Evolutionary conservation across 768 basidiomycete species (phyloP).

Genomic region (Xanthoconium purpureum): DNA sequence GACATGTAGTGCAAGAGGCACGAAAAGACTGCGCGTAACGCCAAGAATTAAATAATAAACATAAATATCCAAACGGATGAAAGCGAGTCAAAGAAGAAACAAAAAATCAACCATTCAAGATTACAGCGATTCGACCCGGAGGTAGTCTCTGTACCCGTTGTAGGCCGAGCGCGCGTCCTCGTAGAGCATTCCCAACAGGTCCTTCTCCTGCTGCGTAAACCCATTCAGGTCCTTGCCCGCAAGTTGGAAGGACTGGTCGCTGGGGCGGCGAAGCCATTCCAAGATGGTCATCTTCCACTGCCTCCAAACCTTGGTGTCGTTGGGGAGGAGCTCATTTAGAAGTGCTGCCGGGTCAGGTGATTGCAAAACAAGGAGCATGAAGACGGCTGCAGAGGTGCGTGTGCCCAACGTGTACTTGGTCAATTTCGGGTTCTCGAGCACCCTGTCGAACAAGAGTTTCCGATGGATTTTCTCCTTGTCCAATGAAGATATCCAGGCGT

Average conservation of each 20-base stretch:
- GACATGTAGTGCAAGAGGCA: too few relatives aligned
- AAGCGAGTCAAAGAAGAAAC: too few relatives aligned
- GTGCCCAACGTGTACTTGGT: slow-evolving; percentile 16
- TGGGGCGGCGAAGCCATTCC: neutral
- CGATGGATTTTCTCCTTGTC: slow-evolving; percentile 26
- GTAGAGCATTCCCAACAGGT: slow-evolving; percentile 6
- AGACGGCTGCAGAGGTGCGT: slow-evolving; percentile 17
- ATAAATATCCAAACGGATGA: too few relatives aligned
- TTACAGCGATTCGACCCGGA: slow-evolving; percentile 2
- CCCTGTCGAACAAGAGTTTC: slow-evolving; percentile 11
- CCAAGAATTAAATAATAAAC: too few relatives aligned
- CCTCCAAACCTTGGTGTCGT: slow-evolving; percentile 22
- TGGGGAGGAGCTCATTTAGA: slow-evolving; percentile 17
- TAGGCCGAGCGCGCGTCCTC: slow-evolving; percentile 13
- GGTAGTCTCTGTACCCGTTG: slow-evolving; percentile 15
- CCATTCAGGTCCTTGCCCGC: neutral
- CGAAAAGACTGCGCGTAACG: too few relatives aligned
- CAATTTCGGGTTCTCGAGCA: slow-evolving; percentile 11
- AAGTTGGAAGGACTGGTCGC: neutral
- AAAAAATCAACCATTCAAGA: too few relatives aligned
- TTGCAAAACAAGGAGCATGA: slow-evolving; percentile 11
- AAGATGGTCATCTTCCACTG: slow-evolving; percentile 15
- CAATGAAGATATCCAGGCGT: slow-evolving; percentile 24
- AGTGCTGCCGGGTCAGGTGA: slow-evolving; percentile 1
- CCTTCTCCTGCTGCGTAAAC: slow-evolving; percentile 9